phyloP scores from a whole-genome alignment of 306 rosid genomes.

The Vigna nakashimae region DNA sequence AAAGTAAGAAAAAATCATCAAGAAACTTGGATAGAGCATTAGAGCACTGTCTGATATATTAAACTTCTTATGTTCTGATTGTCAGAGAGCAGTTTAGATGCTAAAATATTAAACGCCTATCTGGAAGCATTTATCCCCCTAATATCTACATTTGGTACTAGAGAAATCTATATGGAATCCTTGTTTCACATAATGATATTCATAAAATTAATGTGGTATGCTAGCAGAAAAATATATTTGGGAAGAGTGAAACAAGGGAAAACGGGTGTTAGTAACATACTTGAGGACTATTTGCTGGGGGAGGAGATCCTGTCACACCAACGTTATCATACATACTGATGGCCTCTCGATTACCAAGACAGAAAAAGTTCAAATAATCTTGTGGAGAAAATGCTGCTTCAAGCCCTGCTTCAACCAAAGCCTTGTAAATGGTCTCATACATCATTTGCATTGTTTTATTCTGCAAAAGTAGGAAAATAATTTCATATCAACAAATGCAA shows the following conservation, averaged over 20 bases:
- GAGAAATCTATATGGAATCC: constrained; percentile 19
- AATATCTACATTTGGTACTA: background rate
- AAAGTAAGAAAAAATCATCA: background rate
- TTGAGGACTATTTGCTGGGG: constrained; percentile 81
- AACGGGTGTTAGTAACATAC: constrained; percentile 48
- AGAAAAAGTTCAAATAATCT: constrained; percentile 93
- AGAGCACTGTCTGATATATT: constrained; percentile 4
- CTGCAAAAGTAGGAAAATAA: constrained; percentile 51
- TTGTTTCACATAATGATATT: constrained; percentile 13
- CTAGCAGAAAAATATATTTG: constrained; percentile 6
- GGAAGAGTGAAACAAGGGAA: constrained; percentile 12
- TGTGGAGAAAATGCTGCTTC: constrained; percentile 83
- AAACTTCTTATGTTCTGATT: constrained; percentile 10
- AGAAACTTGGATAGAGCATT: constrained; percentile 7
- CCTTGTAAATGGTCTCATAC: constrained; percentile 88
- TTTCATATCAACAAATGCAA: constrained; percentile 32
- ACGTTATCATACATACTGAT: constrained; percentile 51
- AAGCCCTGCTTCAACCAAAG: constrained; percentile 85
- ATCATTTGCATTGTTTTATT: constrained; percentile 99
- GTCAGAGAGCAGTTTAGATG: background rate
- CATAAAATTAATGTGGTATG: constrained; percentile 20
- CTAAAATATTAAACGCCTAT: background rate
- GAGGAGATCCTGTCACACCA: constrained; percentile 60
- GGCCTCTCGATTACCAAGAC: constrained; percentile 90
- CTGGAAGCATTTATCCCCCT: background rate